phyloP scores from a whole-genome alignment of 176 grass and related monocot species.

The Juncus effusus region DNA sequence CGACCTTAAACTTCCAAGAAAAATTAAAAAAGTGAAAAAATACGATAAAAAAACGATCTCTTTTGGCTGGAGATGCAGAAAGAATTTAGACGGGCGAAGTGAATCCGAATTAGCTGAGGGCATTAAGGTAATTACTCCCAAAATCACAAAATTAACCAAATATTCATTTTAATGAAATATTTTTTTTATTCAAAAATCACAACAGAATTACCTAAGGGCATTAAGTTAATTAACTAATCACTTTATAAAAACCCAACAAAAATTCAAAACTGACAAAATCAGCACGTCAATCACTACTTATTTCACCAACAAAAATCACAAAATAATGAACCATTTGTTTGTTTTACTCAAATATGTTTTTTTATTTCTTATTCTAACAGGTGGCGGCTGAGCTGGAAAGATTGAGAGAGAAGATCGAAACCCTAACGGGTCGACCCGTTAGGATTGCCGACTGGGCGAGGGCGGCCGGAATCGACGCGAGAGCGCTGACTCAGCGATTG shows the following conservation, averaged over 20 bases:
- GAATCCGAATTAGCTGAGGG: slow-evolving; percentile 53
- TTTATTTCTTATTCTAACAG: slow-evolving; percentile 33
- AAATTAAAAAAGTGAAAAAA: slow-evolving; percentile 24
- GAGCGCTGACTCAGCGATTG: slow-evolving; percentile 43
- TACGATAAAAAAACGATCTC: slow-evolving; percentile 39
- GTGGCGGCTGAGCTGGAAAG: slow-evolving; percentile 69
- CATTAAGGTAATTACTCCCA: slow-evolving; percentile 49
- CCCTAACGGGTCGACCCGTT: slow-evolving; percentile 39
- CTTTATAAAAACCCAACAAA: too few relatives aligned
- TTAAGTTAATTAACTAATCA: too few relatives aligned
- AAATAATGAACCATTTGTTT: slow-evolving; percentile 6
- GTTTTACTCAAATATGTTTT: background rate
- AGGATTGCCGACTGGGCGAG: slow-evolving; percentile 60
- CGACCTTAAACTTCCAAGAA: background rate
- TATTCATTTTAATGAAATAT: too few relatives aligned
- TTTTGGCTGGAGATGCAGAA: slow-evolving; percentile 36
- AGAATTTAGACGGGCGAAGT: slow-evolving; percentile 35
- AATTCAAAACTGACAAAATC: background rate
- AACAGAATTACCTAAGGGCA: too few relatives aligned
- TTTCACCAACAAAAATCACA: background rate
- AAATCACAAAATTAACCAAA: too few relatives aligned
- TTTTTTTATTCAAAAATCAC: too few relatives aligned
- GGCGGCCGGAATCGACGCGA: slow-evolving; percentile 52
- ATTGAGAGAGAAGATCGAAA: slow-evolving; percentile 44
- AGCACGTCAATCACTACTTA: background rate